Base-by-base conservation (phyloP, 495 filamentous ascomycete species). In the Hypomontagnella monticulosa region DNA sequence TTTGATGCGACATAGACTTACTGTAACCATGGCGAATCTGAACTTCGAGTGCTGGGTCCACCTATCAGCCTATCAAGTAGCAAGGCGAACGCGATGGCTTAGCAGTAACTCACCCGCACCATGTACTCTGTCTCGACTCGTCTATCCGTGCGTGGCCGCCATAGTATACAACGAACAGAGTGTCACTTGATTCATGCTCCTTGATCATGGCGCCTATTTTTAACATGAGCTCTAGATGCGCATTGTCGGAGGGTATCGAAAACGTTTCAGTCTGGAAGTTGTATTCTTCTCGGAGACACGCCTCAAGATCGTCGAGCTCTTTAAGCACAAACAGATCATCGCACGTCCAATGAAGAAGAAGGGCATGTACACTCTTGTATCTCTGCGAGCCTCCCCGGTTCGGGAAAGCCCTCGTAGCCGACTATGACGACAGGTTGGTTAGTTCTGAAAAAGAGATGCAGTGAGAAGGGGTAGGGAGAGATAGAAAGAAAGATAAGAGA, bases 341-440 rank as follows among this genome's bases (percentile, higher is more conserved):
- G 43, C 77, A 81, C 37, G 77, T 76, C 84, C 84, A 87, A 68
- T 83, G 81, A 16, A 87, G 71, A 64, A 85, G 77, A 43, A 87
- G 63, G 9, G 73, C 80, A 37, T 79, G 77, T 15, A 87, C 84
- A 47, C 81, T 78, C 52, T 70, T 76, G 67, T 85, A 87, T 43
- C 84, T 67, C 42, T 80, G 76, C 16, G 73, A 72, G 42, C 75
- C 62, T 23, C 76, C 78, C 47, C 69, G 70, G 47, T 81, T 82
- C 15, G 81, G 81, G 66, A 84, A 84, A 18, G 80, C 81, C 53
- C 80, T 71, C 46, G 63, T 72, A n/a, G 80, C 81, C 57, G 81
- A 82, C 81, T 84, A 67, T 9, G 14, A 20, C 12, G 20, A 32
- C 46, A 61, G 54, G 6, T 47, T 57, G 34, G 57, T 62, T 61